Evolutionary conservation across 2,329 filamentous ascomycete species (phyloP), one percentile per base, ranked within the genome.

Genomic region (Teratosphaeria nubilosa): DNA sequence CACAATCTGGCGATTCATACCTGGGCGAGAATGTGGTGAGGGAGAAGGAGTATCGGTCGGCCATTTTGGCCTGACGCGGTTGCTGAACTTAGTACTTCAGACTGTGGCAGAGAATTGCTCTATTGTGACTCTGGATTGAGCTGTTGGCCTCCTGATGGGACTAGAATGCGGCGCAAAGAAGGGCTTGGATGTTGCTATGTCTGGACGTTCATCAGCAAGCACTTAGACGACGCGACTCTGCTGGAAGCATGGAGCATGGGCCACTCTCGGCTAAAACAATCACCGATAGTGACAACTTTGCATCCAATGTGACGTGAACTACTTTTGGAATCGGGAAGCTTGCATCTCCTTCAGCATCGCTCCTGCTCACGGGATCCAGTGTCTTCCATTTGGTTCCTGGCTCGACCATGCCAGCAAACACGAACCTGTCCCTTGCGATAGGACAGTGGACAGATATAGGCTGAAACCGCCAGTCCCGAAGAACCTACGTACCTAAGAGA

Each of bases 21-120:
- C 92, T 99, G 75, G 94, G 94, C 72, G 94, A 97, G 86, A 99
- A 99, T 65, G 94, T 99, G 64, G 94, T 99, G 74, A 99, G 84
- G 60, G 94, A 99, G 86, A 99, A 99, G 58, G 92, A 96, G 78
- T 99, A 99, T 81, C 94, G 84, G 78, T 99, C 94, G 72, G 94
- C 92, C 92, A 99, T 99, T 65, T 80, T 71, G 66, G 65, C 66
- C 63, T 59, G 51, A 20, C 22, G 56, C 25, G 27, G 30, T 22
- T 11, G 48, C 14, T 34, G 57, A 27, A 13, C 27, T 30, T 30
- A 7, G 51, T 11, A 25, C 2, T 25, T 30, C 48, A 48, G 20
- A 25, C 13, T 16, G 31, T 25, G 13, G 31, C 30, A 27, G 24
- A 20, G 14, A 30, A 34, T 11, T 34, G 34, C 32, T 10, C 30